These are phyloP conservation scores for Pezicula neosporulosa DNA, from an alignment of 2,329 filamentous ascomycete genomes.

Conservation along the genomic window DNA sequence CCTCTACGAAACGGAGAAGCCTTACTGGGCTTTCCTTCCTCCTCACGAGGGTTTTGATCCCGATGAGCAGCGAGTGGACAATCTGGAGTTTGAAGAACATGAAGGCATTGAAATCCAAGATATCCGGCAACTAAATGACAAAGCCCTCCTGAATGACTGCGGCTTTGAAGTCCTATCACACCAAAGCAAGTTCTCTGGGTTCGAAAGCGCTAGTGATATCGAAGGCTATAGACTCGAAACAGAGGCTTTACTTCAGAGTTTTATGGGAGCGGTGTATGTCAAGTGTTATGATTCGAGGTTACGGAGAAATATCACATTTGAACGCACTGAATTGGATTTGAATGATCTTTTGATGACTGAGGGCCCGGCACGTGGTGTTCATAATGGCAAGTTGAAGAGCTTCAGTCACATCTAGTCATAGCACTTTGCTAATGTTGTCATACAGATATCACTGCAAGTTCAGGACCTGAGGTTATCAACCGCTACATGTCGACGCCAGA, in stretches of 20 bases:
- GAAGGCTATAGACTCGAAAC: slow-evolving; percentile 10
- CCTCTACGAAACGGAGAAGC: slow-evolving; percentile 14
- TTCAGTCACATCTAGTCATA: not conserved
- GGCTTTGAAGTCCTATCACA: slow-evolving; percentile 15
- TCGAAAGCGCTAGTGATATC: slow-evolving; percentile 6
- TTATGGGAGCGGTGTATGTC: slow-evolving; percentile 9
- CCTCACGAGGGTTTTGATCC: slow-evolving; percentile 18
- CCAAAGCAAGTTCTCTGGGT: slow-evolving; percentile 5
- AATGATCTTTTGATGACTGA: slow-evolving; percentile 7
- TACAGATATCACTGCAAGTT: slow-evolving; percentile 15
- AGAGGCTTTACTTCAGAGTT: slow-evolving; percentile 9
- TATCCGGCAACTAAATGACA: slow-evolving; percentile 2
- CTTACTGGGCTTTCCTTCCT: slow-evolving; percentile 14
- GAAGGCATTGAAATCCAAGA: slow-evolving; percentile 9
- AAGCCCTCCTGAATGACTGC: not conserved
- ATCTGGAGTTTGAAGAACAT: slow-evolving; percentile 14
- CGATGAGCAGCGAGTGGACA: slow-evolving; percentile 9
- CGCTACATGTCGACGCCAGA: slow-evolving; percentile 7
- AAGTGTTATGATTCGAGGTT: slow-evolving; percentile 13
- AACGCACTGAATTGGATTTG: slow-evolving; percentile 4
- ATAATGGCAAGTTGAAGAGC: slow-evolving; percentile 12
- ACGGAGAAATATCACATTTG: slow-evolving; percentile 11
- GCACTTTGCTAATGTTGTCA: not conserved
- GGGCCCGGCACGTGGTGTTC: slow-evolving; percentile 15
- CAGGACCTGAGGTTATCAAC: slow-evolving; percentile 12